Conservation (phyloP, 257 asterid genomes). For the Marsdenia floribunda region DNA sequence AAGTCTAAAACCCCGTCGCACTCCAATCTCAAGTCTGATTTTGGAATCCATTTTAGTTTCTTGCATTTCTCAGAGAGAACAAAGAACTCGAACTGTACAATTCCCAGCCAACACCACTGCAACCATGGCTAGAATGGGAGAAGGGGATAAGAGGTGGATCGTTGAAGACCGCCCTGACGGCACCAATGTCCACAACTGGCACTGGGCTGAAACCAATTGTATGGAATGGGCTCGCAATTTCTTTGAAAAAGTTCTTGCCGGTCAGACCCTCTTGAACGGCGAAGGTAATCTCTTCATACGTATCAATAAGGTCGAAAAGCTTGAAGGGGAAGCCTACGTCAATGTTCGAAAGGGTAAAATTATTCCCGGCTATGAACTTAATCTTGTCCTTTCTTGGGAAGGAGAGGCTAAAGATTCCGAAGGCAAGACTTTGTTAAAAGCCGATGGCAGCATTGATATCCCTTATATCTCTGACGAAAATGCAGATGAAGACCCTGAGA, state of each 20-base stretch:
- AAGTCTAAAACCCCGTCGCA: neutral
- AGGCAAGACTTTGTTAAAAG: slow-evolving; percentile 32
- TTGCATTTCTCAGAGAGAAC: neutral
- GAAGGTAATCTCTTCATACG: slow-evolving; percentile 51
- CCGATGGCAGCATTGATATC: slow-evolving; percentile 73
- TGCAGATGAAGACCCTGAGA: slow-evolving; percentile 88
- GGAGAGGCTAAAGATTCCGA: slow-evolving; percentile 71
- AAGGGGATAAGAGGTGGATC: slow-evolving; percentile 97
- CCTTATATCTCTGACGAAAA: slow-evolving; percentile 93
- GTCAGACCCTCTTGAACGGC: slow-evolving; percentile 55
- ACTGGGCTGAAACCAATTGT: slow-evolving; percentile 92
- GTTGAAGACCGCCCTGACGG: slow-evolving; percentile 95
- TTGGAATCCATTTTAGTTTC: neutral
- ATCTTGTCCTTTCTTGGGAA: slow-evolving; percentile 55
- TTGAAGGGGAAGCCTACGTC: slow-evolving; percentile 88
- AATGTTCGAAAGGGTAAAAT: slow-evolving; percentile 89
- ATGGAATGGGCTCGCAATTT: slow-evolving; percentile 73
- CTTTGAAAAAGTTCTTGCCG: slow-evolving; percentile 50
- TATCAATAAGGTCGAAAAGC: slow-evolving; percentile 47
- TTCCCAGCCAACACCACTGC: neutral
- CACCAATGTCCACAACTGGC: slow-evolving; percentile 97
- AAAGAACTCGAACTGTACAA: neutral
- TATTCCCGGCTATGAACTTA: slow-evolving; percentile 82
- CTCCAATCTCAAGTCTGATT: neutral
- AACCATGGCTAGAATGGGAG: slow-evolving; percentile 79